Evolutionary conservation across 805 yeast species (phyloP), one percentile per base, ranked within the genome.

Genomic region (Cyberlindnera maclurae): DNA sequence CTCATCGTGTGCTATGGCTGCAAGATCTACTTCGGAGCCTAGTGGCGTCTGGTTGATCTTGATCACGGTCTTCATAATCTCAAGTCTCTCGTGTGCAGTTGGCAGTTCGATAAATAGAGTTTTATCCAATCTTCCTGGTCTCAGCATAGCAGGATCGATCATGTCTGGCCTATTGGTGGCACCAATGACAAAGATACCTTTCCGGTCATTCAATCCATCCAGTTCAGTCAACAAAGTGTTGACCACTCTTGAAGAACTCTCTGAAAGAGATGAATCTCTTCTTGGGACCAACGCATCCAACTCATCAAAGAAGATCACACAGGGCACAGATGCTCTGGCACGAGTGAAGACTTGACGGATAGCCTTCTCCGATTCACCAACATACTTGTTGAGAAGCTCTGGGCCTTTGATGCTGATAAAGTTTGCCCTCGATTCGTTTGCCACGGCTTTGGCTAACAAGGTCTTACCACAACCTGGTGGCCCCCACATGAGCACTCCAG

Each of bases 401-500:
- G 98, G 98, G 2, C 98, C 98, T 46, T 94, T 82, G 26, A 93
- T 88, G 10, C 96, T 84, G 29, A 93, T 93, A 61, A 93, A 93
- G 58, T 93, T 93, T 11, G 97, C 97, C 38, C 94, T 73, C 0
- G 96, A 87, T 61, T 93, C 97, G 58, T 90, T 90, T 10, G 98
- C 98, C 3, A 93, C 97, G 2, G 98, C 98, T 55, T 93, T 93
- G 1, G 97, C 97, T 22, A 93, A 67, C 36, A 93, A 68, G 0
- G 98, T 93, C 58, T 93, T 93, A 71, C 98, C 98, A 65, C 97
- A 93, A 28, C 98, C 98, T 3, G 98, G 98, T 2, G 98, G 98
- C 0, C 98, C 98, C 98, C 98, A 93, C 70, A 93, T 73, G 18
- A 93, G 64, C 1, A 93, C 98, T 41, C 98, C 98, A 0, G 96